phyloP scores from a whole-genome alignment of 441 rosid genomes.

The Pelargonium myrrhifolium region DNA sequence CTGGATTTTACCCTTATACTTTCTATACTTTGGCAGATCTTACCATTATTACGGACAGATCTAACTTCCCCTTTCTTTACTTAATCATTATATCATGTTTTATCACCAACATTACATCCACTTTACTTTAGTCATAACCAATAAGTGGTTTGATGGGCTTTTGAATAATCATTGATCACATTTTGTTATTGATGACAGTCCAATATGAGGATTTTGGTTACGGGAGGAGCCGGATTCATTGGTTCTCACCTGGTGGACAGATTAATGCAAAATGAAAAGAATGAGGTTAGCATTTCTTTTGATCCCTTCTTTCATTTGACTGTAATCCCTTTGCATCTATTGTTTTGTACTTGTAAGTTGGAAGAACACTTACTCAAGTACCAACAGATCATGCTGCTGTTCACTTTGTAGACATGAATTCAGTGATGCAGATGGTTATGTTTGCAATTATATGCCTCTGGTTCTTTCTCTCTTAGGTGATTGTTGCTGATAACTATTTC shows the following conservation, averaged over 20 bases:
- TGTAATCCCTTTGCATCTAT: not conserved
- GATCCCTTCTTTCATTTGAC: not conserved
- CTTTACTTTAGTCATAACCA: not conserved
- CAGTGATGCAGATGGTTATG: not conserved
- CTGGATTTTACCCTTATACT: too few relatives aligned
- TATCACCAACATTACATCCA: not conserved
- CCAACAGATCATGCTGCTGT: too few relatives aligned
- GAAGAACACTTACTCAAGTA: not conserved
- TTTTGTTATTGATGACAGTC: constrained; percentile 41
- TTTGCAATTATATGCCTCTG: not conserved
- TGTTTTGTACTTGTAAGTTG: not conserved
- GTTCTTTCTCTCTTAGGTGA: constrained; percentile 36
- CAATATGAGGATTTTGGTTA: constrained; percentile 87
- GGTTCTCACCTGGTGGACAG: constrained; percentile 92
- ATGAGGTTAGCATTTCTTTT: constrained; percentile 45
- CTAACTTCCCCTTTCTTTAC: too few relatives aligned
- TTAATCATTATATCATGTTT: not conserved
- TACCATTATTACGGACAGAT: too few relatives aligned
- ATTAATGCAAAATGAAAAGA: constrained; percentile 94
- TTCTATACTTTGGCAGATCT: too few relatives aligned
- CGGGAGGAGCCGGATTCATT: constrained; percentile 97
- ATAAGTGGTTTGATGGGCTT: not conserved
- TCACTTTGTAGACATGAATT: too few relatives aligned
- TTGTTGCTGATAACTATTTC: constrained; percentile 86
- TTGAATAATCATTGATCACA: not conserved